Base-by-base conservation (phyloP, 208 protist species). In the Trypanosoma lewisi region DNA sequence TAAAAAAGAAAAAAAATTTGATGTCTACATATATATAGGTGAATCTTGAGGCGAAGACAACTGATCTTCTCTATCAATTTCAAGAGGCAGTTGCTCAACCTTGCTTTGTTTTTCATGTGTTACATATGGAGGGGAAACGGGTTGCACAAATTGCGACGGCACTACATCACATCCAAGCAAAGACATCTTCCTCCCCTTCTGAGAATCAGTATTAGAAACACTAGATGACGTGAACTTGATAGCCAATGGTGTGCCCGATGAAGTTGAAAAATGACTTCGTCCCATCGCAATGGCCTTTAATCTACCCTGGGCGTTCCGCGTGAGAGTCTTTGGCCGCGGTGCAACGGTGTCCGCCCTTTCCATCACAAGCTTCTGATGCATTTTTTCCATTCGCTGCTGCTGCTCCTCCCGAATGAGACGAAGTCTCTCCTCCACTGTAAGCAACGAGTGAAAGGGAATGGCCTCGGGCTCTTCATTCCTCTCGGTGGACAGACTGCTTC, bases 301-400 rank as follows among this genome's bases (percentile, higher is more conserved):
- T 14, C 54, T 55, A 17, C 87, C 83, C 37, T 81, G 63, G 0
- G 75, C 64, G 21, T 70, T 78, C 25, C 87, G 78, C 8, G 79
- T 60, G 8, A 94, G 82, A 17, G 67, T 73, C 44, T 80, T 70
- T 9, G 87, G 87, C 17, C 87, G 73, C 4, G 75, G 75, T 17
- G 84, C 87, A 6, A 94, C 67, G 16, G 80, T 78, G 8, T 77
- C 73, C 19, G 73, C 62, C 3, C 66, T 73, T 45, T 66, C 71
- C 25, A 64, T 57, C 6, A 80, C 70, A n/a, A 74, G 64, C 27
- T 75, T 62, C 30, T 83, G 67, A 25, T 81, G 74, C 31, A 62
- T 62, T 49, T 85, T 77, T 25, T 76, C 60, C 31, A 90, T 42
- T 2, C 63, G 54, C 70, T 73, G 48, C 4, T 78, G 49, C 0